Evolutionary conservation across 2,329 filamentous ascomycete genomes (phyloP).

Genomic region (Daldinia sp.): DNA sequence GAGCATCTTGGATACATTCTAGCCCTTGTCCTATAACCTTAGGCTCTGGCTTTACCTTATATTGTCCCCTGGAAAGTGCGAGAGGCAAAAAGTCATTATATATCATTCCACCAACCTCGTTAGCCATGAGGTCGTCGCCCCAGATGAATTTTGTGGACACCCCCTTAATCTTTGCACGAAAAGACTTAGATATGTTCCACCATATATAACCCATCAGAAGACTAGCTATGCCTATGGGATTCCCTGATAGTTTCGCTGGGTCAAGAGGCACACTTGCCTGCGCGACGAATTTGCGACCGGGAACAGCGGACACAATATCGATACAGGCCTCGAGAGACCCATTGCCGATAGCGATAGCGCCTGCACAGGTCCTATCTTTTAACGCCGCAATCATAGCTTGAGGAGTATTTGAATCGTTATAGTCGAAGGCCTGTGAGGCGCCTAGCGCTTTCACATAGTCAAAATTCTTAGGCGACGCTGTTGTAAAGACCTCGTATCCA

Average conservation of each 20-base stretch:
- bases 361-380: constrained; percentile 22
- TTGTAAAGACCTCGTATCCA: constrained; percentile 53
- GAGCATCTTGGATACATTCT: constrained; percentile 17
- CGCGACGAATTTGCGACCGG: constrained; percentile 28
- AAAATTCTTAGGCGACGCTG: constrained; percentile 50
- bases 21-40: constrained; percentile 33
- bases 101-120: constrained; percentile 32
- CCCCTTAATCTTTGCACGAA: constrained; percentile 3
- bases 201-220: background rate
- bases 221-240: background rate
- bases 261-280: constrained; percentile 1
- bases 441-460: constrained; percentile 50
- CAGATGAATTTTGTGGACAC: constrained; percentile 30
- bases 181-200: constrained; percentile 9
- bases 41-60: constrained; percentile 37
- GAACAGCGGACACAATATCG: constrained; percentile 18
- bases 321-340: constrained; percentile 27
- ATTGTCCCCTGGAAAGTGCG: constrained; percentile 35
- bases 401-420: constrained; percentile 44
- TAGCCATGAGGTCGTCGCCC: constrained; percentile 8
- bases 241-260: background rate
- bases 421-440: constrained; percentile 51
- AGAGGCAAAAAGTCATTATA: constrained; percentile 37
- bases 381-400: constrained; percentile 39
- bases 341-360: constrained; percentile 31